Evolutionary conservation across 768 basidiomycete species (phyloP).

Genomic region (Russula sp.): DNA sequence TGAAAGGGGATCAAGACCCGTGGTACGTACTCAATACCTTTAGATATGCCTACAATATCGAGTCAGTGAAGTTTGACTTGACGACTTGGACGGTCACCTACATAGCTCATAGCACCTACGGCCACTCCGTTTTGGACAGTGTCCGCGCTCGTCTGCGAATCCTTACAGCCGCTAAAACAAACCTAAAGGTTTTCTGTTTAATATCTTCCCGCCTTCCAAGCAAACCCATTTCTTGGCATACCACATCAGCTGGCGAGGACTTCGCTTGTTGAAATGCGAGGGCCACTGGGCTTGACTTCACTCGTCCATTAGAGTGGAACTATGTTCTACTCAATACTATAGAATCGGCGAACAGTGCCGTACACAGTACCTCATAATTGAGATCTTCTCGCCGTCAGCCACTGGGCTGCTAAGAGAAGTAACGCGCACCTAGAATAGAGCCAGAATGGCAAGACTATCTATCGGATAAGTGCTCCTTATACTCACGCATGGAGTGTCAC

Average conservation of each 20-base stretch:
- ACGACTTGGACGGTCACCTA: conserved; percentile 37
- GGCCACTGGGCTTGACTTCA: conserved; percentile 36
- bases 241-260: conserved; percentile 83
- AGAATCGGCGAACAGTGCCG: not conserved
- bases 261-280: conserved; percentile 36
- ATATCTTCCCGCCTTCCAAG: not conserved
- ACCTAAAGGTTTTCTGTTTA: conserved; percentile 46
- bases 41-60: conserved; percentile 52
- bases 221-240: conserved; percentile 40
- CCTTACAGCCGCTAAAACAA: conserved; percentile 83
- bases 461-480: not conserved
- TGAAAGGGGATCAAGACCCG: not conserved
- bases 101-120: conserved; percentile 79
- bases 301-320: conserved; percentile 37
- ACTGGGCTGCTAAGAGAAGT: conserved; percentile 4
- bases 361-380: conserved; percentile 54
- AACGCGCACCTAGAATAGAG: conserved; percentile 65
- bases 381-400: conserved; percentile 46
- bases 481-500: not conserved
- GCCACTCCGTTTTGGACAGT: conserved; percentile 61
- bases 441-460: conserved; percentile 85
- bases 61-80: not conserved
- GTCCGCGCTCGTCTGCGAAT: conserved; percentile 80
- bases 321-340: conserved; percentile 13
- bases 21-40: conserved; percentile 47